Percentiles rank a stretch among this genome's conserved stretches.
phyloP scores from a whole-genome alignment of 2,329 filamentous ascomycete genomes.

The Aspergillus sergii region DNA sequence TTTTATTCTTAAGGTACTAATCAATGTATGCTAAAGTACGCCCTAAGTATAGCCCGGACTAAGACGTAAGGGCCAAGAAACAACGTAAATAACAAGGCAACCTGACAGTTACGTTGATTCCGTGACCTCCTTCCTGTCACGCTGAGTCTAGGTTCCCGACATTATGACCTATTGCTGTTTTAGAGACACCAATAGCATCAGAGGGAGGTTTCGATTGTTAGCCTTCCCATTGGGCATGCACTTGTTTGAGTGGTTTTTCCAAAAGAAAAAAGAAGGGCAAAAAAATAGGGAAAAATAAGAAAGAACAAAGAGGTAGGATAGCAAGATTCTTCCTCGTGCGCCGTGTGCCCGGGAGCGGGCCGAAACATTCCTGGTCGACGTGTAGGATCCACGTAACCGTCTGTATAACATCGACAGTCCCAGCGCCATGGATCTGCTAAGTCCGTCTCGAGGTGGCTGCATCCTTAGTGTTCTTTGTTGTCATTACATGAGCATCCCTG shows the following conservation, averaged over 20 bases:
- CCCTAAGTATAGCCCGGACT: not conserved
- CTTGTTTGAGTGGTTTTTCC: not conserved
- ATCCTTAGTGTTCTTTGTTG: constrained; percentile 16
- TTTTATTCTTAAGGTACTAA: constrained; percentile 1
- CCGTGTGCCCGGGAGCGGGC: constrained; percentile 20
- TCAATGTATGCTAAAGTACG: constrained; percentile 1
- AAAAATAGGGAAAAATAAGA: not conserved
- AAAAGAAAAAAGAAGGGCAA: not conserved
- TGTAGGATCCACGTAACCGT: constrained; percentile 17
- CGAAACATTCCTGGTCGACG: constrained; percentile 21
- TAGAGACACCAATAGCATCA: not conserved
- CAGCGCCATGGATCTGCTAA: constrained; percentile 19
- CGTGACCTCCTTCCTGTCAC: not conserved
- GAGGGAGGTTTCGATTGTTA: not conserved
- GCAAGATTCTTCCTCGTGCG: constrained; percentile 5
- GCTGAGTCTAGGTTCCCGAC: not conserved
- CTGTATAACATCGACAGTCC: constrained; percentile 19
- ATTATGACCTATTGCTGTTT: not conserved
- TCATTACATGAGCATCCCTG: constrained; percentile 10
- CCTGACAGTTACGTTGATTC: constrained; percentile 7
- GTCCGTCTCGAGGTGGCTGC: constrained; percentile 19
- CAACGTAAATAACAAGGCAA: constrained; percentile 4
- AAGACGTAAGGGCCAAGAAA: constrained; percentile 5
- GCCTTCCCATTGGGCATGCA: not conserved
- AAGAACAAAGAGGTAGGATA: not conserved